phyloP scores from a whole-genome alignment of 2,329 filamentous ascomycete species.

The Orbilia javanica region DNA sequence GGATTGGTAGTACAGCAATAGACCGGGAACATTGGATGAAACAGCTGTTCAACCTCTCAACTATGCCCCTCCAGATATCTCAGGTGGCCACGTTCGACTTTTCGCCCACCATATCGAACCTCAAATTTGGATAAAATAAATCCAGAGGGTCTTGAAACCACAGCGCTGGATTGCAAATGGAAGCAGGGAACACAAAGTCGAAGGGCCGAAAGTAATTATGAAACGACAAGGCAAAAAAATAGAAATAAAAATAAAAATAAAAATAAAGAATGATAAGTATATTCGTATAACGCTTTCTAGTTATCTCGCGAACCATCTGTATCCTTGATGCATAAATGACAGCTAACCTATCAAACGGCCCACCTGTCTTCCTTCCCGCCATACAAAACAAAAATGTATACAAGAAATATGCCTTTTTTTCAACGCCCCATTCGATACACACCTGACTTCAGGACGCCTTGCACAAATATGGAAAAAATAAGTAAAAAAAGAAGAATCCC shows the following conservation, averaged over 20 bases:
- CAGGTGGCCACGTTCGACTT: background rate
- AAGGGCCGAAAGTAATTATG: conserved; percentile 16
- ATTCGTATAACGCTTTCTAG: conserved; percentile 12
- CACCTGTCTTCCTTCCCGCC: conserved; percentile 7
- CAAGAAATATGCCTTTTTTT: conserved; percentile 32
- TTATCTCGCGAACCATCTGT: conserved; percentile 19
- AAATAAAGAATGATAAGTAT: conserved; percentile 14
- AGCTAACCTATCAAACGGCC: conserved; percentile 30
- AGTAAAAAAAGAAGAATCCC: background rate
- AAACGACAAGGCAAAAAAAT: conserved; percentile 26
- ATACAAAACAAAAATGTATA: background rate
- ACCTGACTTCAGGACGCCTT: conserved; percentile 51
- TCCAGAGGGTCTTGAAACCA: conserved; percentile 40
- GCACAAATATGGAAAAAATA: conserved; percentile 17
- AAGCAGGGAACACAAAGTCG: conserved; percentile 6
- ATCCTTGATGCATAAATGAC: conserved; percentile 27
- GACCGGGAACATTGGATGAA: conserved; percentile 44
- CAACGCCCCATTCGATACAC: conserved; percentile 55
- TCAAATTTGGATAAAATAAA: conserved; percentile 5
- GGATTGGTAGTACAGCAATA: conserved; percentile 24
- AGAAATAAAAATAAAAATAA: too few species aligned
- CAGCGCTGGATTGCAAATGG: background rate
- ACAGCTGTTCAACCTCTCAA: conserved; percentile 10
- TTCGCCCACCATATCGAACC: background rate
- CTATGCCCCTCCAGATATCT: conserved; percentile 11